Percentiles rank a stretch among this genome's conserved stretches.
Evolutionary conservation across 2,329 filamentous ascomycete species (phyloP).

Genomic region (Fusarium fracticaudum): DNA sequence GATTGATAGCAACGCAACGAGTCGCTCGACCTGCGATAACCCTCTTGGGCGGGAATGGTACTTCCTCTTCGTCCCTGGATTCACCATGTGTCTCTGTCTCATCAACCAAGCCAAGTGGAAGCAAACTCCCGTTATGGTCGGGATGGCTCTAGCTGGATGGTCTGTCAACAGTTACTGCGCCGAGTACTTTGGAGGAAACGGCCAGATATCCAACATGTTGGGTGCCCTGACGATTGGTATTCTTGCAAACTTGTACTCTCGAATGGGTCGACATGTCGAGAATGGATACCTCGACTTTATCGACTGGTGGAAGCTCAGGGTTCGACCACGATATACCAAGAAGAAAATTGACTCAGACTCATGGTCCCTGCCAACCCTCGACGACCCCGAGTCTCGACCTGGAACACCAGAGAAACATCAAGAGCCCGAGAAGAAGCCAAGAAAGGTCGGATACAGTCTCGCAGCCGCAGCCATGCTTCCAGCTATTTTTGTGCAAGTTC

Average conservation of each 20-base stretch:
- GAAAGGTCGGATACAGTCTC: conserved; percentile 74
- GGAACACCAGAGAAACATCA: conserved; percentile 32
- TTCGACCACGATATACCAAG: conserved; percentile 50
- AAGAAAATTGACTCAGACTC: conserved; percentile 42
- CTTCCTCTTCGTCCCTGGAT: conserved; percentile 79
- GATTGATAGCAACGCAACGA: conserved; percentile 65
- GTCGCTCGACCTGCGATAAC: conserved; percentile 53
- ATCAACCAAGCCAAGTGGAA: conserved; percentile 86
- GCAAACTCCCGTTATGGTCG: conserved; percentile 78
- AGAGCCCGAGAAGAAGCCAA: conserved; percentile 46
- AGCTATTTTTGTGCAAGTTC: conserved; percentile 80
- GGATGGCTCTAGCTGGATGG: conserved; percentile 79
- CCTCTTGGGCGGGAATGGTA: conserved; percentile 59
- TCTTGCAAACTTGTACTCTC: conserved; percentile 80
- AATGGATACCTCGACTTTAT: conserved; percentile 61
- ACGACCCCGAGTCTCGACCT: conserved; percentile 48
- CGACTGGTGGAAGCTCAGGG: conserved; percentile 60
- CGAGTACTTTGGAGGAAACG: conserved; percentile 72
- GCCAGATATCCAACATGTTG: conserved; percentile 80
- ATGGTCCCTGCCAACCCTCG: conserved; percentile 46
- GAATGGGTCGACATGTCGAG: conserved; percentile 68
- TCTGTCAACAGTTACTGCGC: conserved; percentile 79
- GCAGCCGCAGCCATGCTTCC: conserved; percentile 87
- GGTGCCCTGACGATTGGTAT: conserved; percentile 81
- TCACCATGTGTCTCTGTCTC: conserved; percentile 78